Evolutionary conservation across 768 basidiomycete species (phyloP).

Genomic region (Gymnopilus dilepis): DNA sequence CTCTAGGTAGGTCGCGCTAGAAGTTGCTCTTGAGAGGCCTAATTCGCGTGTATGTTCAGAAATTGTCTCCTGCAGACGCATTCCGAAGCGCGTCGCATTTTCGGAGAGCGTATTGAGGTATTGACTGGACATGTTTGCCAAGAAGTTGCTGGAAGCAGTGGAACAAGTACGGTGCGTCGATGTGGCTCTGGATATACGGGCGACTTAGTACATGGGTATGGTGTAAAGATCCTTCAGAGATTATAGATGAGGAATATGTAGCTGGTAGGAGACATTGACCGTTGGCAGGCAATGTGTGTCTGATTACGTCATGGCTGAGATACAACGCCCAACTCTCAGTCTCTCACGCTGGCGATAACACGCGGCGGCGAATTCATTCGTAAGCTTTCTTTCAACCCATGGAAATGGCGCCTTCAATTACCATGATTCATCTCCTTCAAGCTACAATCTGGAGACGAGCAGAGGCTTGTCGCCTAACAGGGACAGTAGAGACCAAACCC

Average conservation of each 20-base stretch:
- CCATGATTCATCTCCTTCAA: too few species aligned
- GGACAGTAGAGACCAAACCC: too few species aligned
- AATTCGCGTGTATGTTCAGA: conserved; percentile 83
- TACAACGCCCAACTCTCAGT: neutral
- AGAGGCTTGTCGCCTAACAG: too few species aligned
- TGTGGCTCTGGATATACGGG: neutral
- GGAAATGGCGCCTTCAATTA: too few species aligned
- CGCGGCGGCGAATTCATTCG: too few species aligned
- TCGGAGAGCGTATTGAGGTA: conserved; percentile 67
- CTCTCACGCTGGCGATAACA: too few species aligned
- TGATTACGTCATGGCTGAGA: conserved; percentile 25
- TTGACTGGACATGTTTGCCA: conserved; percentile 44
- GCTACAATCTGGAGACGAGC: too few species aligned
- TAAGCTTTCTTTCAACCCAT: too few species aligned
- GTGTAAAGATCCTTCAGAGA: neutral
- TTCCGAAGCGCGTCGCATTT: conserved; percentile 83
- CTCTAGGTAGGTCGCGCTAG: conserved; percentile 66
- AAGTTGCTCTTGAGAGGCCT: conserved; percentile 52
- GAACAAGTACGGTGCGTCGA: neutral
- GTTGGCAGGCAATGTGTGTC: neutral
- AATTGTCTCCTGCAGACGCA: conserved; percentile 83
- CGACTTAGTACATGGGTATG: neutral
- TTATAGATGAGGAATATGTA: neutral
- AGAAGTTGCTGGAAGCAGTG: neutral
- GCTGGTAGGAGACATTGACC: neutral